Evolutionary conservation across 441 rosid species (phyloP).

Genomic region (Erodium trifolium): DNA sequence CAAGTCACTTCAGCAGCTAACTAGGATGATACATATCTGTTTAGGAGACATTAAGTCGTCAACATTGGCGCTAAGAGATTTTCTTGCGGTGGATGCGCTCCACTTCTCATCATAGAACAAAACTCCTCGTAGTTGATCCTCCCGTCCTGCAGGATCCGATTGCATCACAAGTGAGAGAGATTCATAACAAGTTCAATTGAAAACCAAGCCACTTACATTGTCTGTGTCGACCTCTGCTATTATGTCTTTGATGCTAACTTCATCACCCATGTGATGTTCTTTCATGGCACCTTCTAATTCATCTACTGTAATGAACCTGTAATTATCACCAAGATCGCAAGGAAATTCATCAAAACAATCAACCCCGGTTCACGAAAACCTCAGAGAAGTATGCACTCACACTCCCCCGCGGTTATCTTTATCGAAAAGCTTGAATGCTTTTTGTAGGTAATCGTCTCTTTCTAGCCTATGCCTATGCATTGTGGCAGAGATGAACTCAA

Average conservation of each 20-base stretch:
- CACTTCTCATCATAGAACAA: slow-evolving; percentile 87
- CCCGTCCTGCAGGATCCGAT: slow-evolving; percentile 51
- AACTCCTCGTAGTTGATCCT: slow-evolving; percentile 84
- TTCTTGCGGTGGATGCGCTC: slow-evolving; percentile 33
- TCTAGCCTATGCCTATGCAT: slow-evolving; percentile 76
- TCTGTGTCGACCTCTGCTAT: slow-evolving; percentile 83
- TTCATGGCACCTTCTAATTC: slow-evolving; percentile 75
- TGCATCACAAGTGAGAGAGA: neutral
- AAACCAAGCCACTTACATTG: slow-evolving; percentile 44
- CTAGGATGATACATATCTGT: neutral
- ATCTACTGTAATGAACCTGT: slow-evolving; percentile 61
- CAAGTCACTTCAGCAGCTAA: neutral
- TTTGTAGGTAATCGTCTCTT: slow-evolving; percentile 71
- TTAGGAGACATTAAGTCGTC: neutral
- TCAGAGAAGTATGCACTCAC: too few relatives aligned
- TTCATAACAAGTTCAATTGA: neutral
- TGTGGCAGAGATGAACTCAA: slow-evolving; percentile 89
- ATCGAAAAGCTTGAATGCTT: slow-evolving; percentile 84
- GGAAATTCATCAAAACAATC: neutral
- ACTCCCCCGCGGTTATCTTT: slow-evolving; percentile 85
- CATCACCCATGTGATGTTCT: slow-evolving; percentile 78
- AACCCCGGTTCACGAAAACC: too few relatives aligned
- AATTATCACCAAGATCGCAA: neutral
- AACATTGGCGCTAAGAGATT: slow-evolving; percentile 26
- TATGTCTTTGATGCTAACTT: slow-evolving; percentile 60